Evolutionary conservation across 495 filamentous ascomycete genomes (phyloP).

Genomic region (Ascobolus immersus): DNA sequence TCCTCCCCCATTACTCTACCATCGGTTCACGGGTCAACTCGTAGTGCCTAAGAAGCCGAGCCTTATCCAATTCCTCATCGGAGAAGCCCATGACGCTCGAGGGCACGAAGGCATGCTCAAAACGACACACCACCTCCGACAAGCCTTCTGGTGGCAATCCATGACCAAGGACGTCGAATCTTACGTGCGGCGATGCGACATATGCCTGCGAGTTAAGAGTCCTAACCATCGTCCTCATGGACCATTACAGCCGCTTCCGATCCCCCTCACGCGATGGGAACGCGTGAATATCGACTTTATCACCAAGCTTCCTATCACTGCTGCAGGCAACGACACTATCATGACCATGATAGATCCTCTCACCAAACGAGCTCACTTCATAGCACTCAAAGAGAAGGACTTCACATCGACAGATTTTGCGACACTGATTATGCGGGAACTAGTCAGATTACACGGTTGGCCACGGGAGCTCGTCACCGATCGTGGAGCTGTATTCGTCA

Average conservation of each 20-base stretch:
- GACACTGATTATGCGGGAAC: too few species aligned
- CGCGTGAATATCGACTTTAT: constrained; percentile 4
- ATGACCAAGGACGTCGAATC: background rate
- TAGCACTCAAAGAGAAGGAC: background rate
- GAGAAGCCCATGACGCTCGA: constrained; percentile 1
- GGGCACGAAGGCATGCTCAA: background rate
- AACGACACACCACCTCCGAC: background rate
- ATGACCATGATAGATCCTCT: constrained; percentile 1
- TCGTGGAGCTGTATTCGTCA: too few species aligned
- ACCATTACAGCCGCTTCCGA: background rate
- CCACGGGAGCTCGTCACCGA: too few species aligned
- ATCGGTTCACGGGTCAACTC: too few species aligned
- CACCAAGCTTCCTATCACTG: background rate
- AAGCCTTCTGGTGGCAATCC: background rate
- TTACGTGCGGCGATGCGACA: background rate
- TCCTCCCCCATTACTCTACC: too few species aligned
- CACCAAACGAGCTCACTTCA: constrained; percentile 1
- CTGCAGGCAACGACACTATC: background rate
- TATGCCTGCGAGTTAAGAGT: background rate
- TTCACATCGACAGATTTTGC: constrained; percentile 1
- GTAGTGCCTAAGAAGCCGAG: too few species aligned
- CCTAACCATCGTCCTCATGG: background rate
- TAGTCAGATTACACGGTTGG: too few species aligned
- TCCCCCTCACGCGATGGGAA: background rate
- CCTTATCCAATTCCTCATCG: too few species aligned